Evolutionary conservation across 192 early-diverging fungal species (phyloP), one percentile per base, ranked within the genome.

Genomic region (Radiomyces spectabilis): DNA sequence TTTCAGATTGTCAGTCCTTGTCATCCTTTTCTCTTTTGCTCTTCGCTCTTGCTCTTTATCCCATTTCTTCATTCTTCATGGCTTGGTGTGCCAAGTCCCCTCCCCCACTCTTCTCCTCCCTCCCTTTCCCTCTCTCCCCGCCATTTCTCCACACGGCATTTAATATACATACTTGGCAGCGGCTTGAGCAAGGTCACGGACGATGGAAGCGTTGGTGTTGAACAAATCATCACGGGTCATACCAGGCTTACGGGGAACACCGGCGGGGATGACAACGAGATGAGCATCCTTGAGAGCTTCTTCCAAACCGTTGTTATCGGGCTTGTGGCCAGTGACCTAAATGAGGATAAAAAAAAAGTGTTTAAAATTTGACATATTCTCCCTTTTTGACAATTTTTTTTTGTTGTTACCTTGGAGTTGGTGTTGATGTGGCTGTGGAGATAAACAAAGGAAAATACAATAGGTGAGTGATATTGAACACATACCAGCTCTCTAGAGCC

Each of bases 171-270:
- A 51, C 65, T 83, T 69, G 52, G 90, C 92, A 66, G 82, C 80
- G 42, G 82, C 89, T 59, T 82, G 71, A 53, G 93, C 91, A 46
- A 93, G 80, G 50, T 68, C 79, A 57, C 80, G 82, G 59, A 92
- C 88, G 67, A 95, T 95, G 37, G 84, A 78, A 52, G 93, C 93
- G 71, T 95, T 95, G 75, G 83, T 92, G 82, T 96, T 98, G 87
- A 98, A 98, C 55, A 98, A 76, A 55, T 98, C 95, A 66, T 98
- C 94, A 68, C 95, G 88, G 59, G 94, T 92, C 95, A 98, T 98
- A 47, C 94, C 95, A 51, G 94, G 95, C 86, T 98, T 98, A 67
- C 95, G 85, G 51, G 95, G 95, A 15, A 98, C 88, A 68, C 95
- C 93, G 51, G 94, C 95, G 19, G 96, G 96, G 63, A 99, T 97